phyloP scores from a whole-genome alignment of 441 rosid species.

The Kokia cookei region DNA sequence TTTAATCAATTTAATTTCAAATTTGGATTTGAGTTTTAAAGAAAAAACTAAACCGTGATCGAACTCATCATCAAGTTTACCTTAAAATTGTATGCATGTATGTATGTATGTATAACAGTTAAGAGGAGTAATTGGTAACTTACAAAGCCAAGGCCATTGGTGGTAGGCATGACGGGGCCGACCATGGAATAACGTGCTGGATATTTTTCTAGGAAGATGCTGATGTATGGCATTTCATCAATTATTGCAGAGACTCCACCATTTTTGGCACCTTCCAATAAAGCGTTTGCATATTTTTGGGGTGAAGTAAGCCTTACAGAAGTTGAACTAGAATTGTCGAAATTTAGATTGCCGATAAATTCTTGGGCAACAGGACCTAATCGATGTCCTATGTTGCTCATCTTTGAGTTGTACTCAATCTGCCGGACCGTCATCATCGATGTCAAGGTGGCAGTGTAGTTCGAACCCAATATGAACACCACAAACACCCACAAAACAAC shows the following conservation, averaged over 20 bases:
- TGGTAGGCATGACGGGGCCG: background rate
- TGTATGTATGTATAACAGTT: too few species aligned
- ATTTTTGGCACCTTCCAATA: conserved; percentile 1
- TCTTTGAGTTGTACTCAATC: background rate
- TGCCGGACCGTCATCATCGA: conserved; percentile 37
- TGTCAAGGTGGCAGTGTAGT: conserved; percentile 42
- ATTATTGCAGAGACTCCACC: conserved; percentile 7
- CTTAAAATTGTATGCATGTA: too few species aligned
- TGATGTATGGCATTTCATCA: background rate
- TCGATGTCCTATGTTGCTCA: conserved; percentile 12
- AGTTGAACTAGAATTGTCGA: background rate
- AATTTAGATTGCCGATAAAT: background rate
- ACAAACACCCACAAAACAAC: conserved; percentile 35
- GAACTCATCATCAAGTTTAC: too few species aligned
- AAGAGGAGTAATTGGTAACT: background rate
- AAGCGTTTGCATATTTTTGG: background rate
- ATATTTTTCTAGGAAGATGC: background rate
- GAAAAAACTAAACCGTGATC: too few species aligned
- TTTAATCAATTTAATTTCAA: too few species aligned
- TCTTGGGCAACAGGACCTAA: background rate
- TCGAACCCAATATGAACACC: conserved; percentile 33
- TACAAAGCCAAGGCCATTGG: background rate
- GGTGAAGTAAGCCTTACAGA: background rate
- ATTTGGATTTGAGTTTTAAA: too few species aligned
- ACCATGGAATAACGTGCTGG: background rate